Evolutionary conservation across 2,329 filamentous ascomycete species (phyloP).

Genomic region (Pleurostoma richardsiae): DNA sequence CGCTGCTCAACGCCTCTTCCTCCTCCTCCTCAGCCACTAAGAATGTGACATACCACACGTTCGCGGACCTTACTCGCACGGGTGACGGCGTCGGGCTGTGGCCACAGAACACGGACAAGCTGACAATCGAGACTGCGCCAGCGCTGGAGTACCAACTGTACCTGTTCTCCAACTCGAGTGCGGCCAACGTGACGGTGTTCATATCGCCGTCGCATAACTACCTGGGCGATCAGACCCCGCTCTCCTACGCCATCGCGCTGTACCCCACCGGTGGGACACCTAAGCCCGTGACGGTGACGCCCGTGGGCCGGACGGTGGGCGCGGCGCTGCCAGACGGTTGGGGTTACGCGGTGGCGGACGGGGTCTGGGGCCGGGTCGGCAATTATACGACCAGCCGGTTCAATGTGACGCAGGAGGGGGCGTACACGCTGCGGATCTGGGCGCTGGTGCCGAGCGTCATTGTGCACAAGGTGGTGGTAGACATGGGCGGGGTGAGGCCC

Average conservation of each 20-base stretch:
- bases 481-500: slow-evolving; percentile 47
- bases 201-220: slow-evolving; percentile 50
- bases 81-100: slow-evolving; percentile 52
- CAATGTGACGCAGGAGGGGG: slow-evolving; percentile 31
- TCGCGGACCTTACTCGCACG: slow-evolving; percentile 53
- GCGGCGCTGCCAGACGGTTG: slow-evolving; percentile 33
- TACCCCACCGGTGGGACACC: slow-evolving; percentile 28
- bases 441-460: slow-evolving; percentile 45
- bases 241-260: slow-evolving; percentile 45
- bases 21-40: slow-evolving; percentile 14
- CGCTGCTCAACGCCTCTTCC: slow-evolving; percentile 3
- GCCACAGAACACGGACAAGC: slow-evolving; percentile 44
- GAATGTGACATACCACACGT: slow-evolving; percentile 43
- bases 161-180: slow-evolving; percentile 45
- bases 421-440: slow-evolving; percentile 46
- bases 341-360: slow-evolving; percentile 36
- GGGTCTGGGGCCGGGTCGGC: slow-evolving; percentile 37
- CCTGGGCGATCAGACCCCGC: slow-evolving; percentile 39
- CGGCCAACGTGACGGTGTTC: slow-evolving; percentile 39
- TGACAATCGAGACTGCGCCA: slow-evolving; percentile 42
- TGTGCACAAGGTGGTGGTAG: slow-evolving; percentile 51
- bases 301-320: slow-evolving; percentile 36
- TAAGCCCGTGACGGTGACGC: slow-evolving; percentile 28
- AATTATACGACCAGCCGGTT: slow-evolving; percentile 41
- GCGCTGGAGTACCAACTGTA: slow-evolving; percentile 58